A percentile compares a stretch with the other conserved stretches of the same genome.
Evolutionary conservation across 805 yeast genomes (phyloP).

Genomic region (Starmerella scarabaei): DNA sequence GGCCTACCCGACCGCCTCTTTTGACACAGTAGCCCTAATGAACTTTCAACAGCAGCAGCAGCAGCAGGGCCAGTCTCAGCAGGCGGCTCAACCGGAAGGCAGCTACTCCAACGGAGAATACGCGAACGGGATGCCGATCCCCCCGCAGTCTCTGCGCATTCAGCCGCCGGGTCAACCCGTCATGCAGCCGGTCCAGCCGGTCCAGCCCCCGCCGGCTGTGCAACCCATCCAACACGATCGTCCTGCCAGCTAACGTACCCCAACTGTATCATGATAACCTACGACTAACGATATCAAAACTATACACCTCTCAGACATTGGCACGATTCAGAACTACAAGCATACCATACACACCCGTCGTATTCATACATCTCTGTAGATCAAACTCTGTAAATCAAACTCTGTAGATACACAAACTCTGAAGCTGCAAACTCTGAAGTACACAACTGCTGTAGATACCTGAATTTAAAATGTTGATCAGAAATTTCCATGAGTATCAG

Average conservation of each 20-base stretch:
- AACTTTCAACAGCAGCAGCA: constrained; percentile 13
- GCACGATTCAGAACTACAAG: too few relatives aligned
- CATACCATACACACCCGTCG: too few relatives aligned
- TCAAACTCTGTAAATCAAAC: too few relatives aligned
- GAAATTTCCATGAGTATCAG: constrained; percentile 17
- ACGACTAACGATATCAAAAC: too few relatives aligned
- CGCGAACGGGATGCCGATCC: neutral
- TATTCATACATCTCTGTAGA: too few relatives aligned
- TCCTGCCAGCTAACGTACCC: too few relatives aligned
- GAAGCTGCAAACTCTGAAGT: too few relatives aligned
- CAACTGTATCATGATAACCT: too few relatives aligned
- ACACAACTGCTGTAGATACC: too few relatives aligned
- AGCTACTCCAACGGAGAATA: constrained; percentile 3
- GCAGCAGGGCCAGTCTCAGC: constrained; percentile 1
- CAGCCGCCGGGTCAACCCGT: neutral
- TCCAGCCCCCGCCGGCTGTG: neutral
- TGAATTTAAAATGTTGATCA: constrained; percentile 11
- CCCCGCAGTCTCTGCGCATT: neutral
- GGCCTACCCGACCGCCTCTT: constrained; percentile 2
- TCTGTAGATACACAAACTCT: too few relatives aligned
- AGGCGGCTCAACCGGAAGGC: constrained; percentile 2
- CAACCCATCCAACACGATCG: neutral
- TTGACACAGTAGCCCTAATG: constrained; percentile 10
- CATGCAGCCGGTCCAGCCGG: neutral
- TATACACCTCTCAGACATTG: too few relatives aligned